phyloP scores from a whole-genome alignment of 257 asterid species.

The Haberlea rhodopensis region DNA sequence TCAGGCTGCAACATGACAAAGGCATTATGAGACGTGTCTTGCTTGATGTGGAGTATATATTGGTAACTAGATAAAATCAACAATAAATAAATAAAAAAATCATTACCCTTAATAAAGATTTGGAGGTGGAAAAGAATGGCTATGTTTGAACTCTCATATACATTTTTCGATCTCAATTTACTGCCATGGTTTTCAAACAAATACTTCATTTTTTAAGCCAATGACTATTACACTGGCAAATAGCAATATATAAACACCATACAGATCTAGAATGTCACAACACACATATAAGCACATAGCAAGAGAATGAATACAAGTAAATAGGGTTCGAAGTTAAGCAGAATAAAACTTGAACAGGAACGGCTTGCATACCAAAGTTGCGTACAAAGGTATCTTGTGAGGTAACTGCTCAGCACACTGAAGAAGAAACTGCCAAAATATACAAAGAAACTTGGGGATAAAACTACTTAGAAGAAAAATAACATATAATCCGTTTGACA shows the following conservation, averaged over 20 bases:
- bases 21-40: no score
- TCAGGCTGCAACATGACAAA: no score
- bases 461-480: background rate
- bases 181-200: background rate
- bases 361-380: slow-evolving; percentile 73
- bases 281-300: background rate
- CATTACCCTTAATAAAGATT: no score
- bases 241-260: background rate
- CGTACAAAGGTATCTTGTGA: slow-evolving; percentile 92
- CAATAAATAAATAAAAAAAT: no score
- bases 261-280: background rate
- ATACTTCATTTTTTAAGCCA: background rate
- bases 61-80: no score
- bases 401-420: slow-evolving; percentile 97
- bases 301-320: slow-evolving; percentile 4
- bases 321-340: background rate
- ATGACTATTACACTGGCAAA: no score
- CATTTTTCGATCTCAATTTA: background rate
- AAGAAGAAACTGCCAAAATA: slow-evolving; percentile 72
- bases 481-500: slow-evolving; percentile 7
- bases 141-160: no score
- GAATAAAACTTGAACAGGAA: slow-evolving; percentile 16
- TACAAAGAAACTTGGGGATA: slow-evolving; percentile 20
- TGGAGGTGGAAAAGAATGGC: no score
- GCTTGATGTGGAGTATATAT: no score